Evolutionary conservation across 768 basidiomycete genomes (phyloP), one percentile per base, ranked within the genome.

Genomic region (Tulasnella sp.): DNA sequence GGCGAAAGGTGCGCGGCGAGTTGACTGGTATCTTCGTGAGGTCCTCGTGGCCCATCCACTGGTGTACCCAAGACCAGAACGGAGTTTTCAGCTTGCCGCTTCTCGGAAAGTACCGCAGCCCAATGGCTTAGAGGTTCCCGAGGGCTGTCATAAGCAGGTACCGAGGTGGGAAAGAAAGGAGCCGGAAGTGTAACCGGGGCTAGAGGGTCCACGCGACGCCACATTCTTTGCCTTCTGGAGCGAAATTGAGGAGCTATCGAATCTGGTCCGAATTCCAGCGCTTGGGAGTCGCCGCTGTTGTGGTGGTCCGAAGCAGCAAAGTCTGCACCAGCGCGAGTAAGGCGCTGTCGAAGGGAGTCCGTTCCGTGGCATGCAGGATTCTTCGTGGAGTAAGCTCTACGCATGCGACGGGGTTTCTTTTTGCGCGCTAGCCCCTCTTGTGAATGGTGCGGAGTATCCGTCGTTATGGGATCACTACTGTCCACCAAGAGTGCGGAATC

Each of bases 281-380:
- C 64, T 18, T 69, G 64, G 64, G 64, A 69, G 64, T 69, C 64
- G 64, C 64, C 64, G 64, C 64, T 69, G 12, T 69, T 34, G 64
- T 69, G 31, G 34, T 34, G 64, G 64, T 69, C 64, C 5, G 64
- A 69, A 69, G 64, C 58, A 24, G 58, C 54, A 12, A n/a, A 69
- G 64, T 6, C 7, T 69, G 34, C 64, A 69, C 64, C 34, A 31
- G 34, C 64, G 64, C 64, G 64, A 69, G 64, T 69, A 69, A 69
- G 64, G 64, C 64, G 64, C 34, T 69, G n/a, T 69, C 31, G 64
- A 37, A 69, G 64, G 24, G 64, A 69, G 34, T 0, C 0, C 31
- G 31, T 69, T 28, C 64, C 31, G 64, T 69, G 64, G 64, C 28
- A 34, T 28, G 28, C 64, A 37, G 64, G 34, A 37, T 37, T 69